These are phyloP conservation scores for Aspergillus brasiliensis DNA, from an alignment of 2,329 filamentous ascomycete species.

Conservation along the genomic window DNA sequence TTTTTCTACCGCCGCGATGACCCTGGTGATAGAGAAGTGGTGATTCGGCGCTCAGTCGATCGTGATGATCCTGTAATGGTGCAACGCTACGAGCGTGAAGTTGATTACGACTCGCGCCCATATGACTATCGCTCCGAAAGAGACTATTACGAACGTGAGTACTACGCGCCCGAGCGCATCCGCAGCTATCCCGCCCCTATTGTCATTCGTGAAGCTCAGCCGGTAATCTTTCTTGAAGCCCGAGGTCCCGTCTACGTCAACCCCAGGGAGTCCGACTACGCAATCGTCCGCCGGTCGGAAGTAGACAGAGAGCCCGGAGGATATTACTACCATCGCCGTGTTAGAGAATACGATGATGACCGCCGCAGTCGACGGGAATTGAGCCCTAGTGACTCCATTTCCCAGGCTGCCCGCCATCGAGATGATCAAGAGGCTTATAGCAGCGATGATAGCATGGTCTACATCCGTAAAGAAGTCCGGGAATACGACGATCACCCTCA, in stretches of 20 bases:
- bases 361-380: slow-evolving; percentile 49
- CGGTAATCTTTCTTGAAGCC: slow-evolving; percentile 59
- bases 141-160: slow-evolving; percentile 50
- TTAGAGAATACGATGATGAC: slow-evolving; percentile 57
- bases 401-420: slow-evolving; percentile 49
- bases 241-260: slow-evolving; percentile 53
- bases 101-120: slow-evolving; percentile 48
- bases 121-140: slow-evolving; percentile 47
- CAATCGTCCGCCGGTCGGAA: slow-evolving; percentile 62
- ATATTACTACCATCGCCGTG: slow-evolving; percentile 63
- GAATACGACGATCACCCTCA: slow-evolving; percentile 51
- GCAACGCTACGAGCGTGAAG: slow-evolving; percentile 54
- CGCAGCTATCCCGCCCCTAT: slow-evolving; percentile 53
- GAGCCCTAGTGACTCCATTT: slow-evolving; percentile 56
- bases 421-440: slow-evolving; percentile 50
- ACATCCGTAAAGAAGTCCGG: slow-evolving; percentile 55
- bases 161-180: slow-evolving; percentile 44
- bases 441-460: slow-evolving; percentile 64
- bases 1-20: slow-evolving; percentile 36
- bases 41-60: slow-evolving; percentile 50
- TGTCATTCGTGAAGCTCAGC: slow-evolving; percentile 56
- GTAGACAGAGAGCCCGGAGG: slow-evolving; percentile 56
- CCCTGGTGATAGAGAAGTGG: slow-evolving; percentile 43
- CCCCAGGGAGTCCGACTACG: slow-evolving; percentile 59
- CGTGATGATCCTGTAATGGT: slow-evolving; percentile 44